Percentiles rank a stretch among this genome's conserved stretches.
phyloP scores from a whole-genome alignment of 202 grass and related monocot species.

The Panicum hallii region DNA sequence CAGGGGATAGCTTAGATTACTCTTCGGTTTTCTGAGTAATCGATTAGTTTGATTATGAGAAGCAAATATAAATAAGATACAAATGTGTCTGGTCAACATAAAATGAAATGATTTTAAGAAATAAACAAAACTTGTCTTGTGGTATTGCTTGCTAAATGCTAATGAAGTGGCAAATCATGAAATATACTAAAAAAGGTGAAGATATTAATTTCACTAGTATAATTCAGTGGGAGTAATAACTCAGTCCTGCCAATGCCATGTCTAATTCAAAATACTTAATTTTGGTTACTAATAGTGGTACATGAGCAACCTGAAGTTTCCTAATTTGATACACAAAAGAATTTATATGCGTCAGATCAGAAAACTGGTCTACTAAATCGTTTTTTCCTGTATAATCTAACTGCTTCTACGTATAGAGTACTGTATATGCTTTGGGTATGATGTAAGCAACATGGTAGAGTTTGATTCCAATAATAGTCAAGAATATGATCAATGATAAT shows the following conservation, averaged over 20 bases:
- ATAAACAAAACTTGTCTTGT: background rate
- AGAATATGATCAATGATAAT: slow-evolving; percentile 3
- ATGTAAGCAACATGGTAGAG: background rate
- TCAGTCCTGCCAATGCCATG: background rate
- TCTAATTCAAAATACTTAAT: background rate
- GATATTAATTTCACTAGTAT: background rate
- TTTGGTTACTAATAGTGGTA: background rate
- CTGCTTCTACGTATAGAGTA: background rate
- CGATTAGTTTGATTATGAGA: slow-evolving; percentile 26
- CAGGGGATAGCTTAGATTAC: slow-evolving; percentile 72
- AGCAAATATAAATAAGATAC: slow-evolving; percentile 38
- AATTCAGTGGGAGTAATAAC: background rate
- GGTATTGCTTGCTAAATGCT: slow-evolving; percentile 12
- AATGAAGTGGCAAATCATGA: background rate
- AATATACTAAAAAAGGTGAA: background rate
- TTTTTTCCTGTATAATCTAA: background rate
- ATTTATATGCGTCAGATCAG: background rate
- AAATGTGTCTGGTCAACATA: slow-evolving; percentile 27
- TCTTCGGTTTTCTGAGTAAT: slow-evolving; percentile 70
- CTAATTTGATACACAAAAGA: background rate
- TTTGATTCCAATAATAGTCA: background rate
- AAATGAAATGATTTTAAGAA: slow-evolving; percentile 14
- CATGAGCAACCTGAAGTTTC: background rate
- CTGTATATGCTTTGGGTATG: slow-evolving; percentile 21
- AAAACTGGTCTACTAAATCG: slow-evolving; percentile 7